A percentile compares a stretch with the other conserved stretches of the same genome.
phyloP scores from a whole-genome alignment of 2,329 filamentous ascomycete species.

The Pyricularia sp. region DNA sequence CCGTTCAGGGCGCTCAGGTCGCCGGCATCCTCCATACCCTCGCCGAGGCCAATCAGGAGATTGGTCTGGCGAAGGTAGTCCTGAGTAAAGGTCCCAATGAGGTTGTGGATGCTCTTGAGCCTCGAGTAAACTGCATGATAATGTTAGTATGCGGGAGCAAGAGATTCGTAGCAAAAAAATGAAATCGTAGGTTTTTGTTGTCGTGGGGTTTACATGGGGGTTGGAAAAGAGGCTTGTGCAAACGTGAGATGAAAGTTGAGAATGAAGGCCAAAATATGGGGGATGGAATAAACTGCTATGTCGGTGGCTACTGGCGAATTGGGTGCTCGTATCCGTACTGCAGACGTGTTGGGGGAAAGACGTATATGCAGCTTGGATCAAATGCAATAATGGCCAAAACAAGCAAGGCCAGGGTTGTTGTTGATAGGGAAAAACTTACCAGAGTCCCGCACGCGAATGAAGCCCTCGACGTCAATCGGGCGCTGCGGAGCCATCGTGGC shows the following conservation, averaged over 20 bases:
- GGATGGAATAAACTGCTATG: background rate
- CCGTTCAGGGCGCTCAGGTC: conserved; percentile 43
- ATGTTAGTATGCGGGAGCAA: background rate
- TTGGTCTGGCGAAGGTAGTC: conserved; percentile 87
- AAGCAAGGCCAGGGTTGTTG: conserved; percentile 9
- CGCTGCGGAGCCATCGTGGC: conserved; percentile 24
- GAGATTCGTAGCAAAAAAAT: background rate
- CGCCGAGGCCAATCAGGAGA: conserved; percentile 67
- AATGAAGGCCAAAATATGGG: background rate
- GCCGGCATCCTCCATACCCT: conserved; percentile 39
- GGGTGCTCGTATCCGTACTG: background rate
- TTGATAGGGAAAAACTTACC: conserved; percentile 44
- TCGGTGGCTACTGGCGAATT: background rate
- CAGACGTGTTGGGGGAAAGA: background rate
- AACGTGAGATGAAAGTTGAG: background rate
- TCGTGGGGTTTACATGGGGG: background rate
- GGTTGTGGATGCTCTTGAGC: conserved; percentile 68
- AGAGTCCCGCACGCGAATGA: conserved; percentile 69
- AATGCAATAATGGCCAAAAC: conserved; percentile 7
- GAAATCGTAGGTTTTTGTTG: background rate
- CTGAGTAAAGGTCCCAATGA: conserved; percentile 69
- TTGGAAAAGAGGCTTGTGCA: background rate
- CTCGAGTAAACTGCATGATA: conserved; percentile 53
- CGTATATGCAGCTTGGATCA: conserved; percentile 2
- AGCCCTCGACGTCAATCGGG: conserved; percentile 62